Percentiles rank a stretch among this genome's conserved stretches.
These are phyloP conservation scores for Naganishia friedmannii DNA, from an alignment of 768 basidiomycete species.

Conservation along the genomic window DNA sequence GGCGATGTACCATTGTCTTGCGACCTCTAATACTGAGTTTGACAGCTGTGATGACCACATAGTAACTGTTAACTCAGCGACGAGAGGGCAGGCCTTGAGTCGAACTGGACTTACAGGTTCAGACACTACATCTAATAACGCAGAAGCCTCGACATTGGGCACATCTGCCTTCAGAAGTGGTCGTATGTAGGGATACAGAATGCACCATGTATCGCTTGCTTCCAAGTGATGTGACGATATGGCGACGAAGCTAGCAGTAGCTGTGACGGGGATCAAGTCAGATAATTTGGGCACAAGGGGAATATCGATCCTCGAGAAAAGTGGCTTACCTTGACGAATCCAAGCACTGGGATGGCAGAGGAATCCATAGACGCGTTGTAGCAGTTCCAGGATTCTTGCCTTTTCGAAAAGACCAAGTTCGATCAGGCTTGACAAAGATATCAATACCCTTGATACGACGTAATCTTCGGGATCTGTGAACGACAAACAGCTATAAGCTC, in stretches of 20 bases:
- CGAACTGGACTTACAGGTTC: conserved; percentile 62
- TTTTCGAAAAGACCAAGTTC: conserved; percentile 87
- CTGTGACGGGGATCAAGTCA: conserved; percentile 52
- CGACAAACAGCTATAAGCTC: no score
- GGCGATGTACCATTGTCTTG: conserved; percentile 21
- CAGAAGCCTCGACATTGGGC: conserved; percentile 67
- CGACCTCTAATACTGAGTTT: conserved; percentile 21
- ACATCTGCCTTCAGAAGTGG: conserved; percentile 84
- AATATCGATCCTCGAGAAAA: conserved; percentile 41
- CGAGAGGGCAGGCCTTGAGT: not conserved
- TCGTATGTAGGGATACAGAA: conserved; percentile 84
- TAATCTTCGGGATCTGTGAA: conserved; percentile 84
- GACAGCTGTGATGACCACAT: not conserved
- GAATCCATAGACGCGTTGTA: conserved; percentile 79
- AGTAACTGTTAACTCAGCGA: not conserved
- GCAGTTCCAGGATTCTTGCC: conserved; percentile 81
- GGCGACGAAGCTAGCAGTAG: conserved; percentile 81
- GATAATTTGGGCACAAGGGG: conserved; percentile 20
- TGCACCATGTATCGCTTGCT: conserved; percentile 90
- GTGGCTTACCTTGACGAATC: conserved; percentile 74
- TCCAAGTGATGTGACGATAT: conserved; percentile 79
- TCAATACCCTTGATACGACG: conserved; percentile 86
- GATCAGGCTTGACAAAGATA: conserved; percentile 79
- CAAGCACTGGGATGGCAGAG: conserved; percentile 92
- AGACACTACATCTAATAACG: conserved; percentile 72